phyloP scores from a whole-genome alignment of 106 monocot genomes.

The Dioscorea dumetorum region DNA sequence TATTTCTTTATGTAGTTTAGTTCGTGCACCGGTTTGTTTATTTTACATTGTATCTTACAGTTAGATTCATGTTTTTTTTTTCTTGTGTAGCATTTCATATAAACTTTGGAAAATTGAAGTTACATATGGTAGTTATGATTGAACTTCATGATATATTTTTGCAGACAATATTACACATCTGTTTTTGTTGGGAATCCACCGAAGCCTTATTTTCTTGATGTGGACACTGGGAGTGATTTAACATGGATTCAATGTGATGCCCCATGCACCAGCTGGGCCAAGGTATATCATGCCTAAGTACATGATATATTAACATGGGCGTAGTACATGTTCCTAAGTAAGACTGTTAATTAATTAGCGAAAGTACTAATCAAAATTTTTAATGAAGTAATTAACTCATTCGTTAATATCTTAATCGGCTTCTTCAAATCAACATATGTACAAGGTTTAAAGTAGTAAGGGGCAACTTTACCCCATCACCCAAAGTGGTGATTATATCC shows the following conservation, averaged over 20 bases:
- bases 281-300: constrained; percentile 50
- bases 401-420: too few relatives aligned
- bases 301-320: too few relatives aligned
- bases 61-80: not conserved
- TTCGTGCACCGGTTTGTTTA: not conserved
- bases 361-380: too few relatives aligned
- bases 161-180: constrained; percentile 82
- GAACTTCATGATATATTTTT: constrained; percentile 4
- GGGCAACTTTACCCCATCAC: too few relatives aligned
- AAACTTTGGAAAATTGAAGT: not conserved
- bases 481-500: too few relatives aligned
- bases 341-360: too few relatives aligned
- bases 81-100: not conserved
- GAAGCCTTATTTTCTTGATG: constrained; percentile 74
- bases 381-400: too few relatives aligned
- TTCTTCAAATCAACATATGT: too few relatives aligned
- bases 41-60: not conserved
- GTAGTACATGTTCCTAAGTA: too few relatives aligned
- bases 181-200: constrained; percentile 82
- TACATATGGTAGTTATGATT: not conserved
- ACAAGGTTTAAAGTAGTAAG: too few relatives aligned
- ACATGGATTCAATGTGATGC: constrained; percentile 98
- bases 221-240: constrained; percentile 89
- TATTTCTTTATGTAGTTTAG: not conserved
- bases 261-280: constrained; percentile 80